Evolutionary conservation across 495 filamentous ascomycete species (phyloP).

Genomic region (Recurvomyces mirabilis): DNA sequence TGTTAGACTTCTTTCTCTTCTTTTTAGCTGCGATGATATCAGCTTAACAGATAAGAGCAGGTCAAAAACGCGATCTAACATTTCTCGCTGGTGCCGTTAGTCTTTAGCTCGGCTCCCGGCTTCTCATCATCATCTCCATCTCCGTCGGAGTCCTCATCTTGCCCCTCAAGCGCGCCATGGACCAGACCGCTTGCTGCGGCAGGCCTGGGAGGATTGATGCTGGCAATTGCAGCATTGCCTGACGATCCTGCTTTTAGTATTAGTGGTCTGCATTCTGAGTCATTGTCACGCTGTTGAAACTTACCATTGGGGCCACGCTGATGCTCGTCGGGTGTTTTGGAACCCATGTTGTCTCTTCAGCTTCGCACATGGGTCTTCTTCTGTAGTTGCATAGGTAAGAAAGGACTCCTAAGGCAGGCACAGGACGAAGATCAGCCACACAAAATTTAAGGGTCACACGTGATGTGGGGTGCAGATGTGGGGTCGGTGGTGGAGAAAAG

Average conservation of each 20-base stretch:
- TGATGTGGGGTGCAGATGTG: no score
- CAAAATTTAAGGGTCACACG: no score
- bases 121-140: slow-evolving; percentile 23
- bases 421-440: no score
- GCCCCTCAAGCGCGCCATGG: slow-evolving; percentile 22
- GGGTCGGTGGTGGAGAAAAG: no score
- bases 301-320: slow-evolving; percentile 24
- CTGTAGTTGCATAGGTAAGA: no score
- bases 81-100: no score
- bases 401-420: no score
- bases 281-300: background rate
- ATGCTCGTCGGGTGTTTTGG: slow-evolving; percentile 24
- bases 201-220: slow-evolving; percentile 23
- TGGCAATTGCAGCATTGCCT: slow-evolving; percentile 17
- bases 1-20: slow-evolving; percentile 51
- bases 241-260: slow-evolving; percentile 20
- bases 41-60: no score
- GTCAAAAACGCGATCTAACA: no score
- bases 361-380: no score
- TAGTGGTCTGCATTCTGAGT: slow-evolving; percentile 4
- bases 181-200: slow-evolving; percentile 22
- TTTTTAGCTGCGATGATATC: no score
- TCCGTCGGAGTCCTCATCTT: slow-evolving; percentile 21
- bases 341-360: slow-evolving; percentile 27
- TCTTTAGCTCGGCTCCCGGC: slow-evolving; percentile 10